Evolutionary conservation across 352 stramenopile genomes (phyloP), one percentile per base, ranked within the genome.

Genomic region (Globisporangium nodosum): DNA sequence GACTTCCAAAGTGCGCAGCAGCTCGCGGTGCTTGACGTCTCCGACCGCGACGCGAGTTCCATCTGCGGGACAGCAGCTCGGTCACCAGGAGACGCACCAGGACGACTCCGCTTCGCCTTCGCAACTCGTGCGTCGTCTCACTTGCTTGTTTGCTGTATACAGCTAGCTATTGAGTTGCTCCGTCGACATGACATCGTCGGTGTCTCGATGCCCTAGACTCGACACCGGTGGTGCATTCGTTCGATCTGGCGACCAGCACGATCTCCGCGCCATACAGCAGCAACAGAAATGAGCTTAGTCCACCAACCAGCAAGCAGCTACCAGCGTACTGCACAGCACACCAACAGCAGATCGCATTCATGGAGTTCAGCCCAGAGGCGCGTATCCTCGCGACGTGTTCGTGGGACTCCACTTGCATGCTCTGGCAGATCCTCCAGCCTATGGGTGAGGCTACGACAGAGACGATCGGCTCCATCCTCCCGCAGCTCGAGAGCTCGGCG

Each of bases 371-470:
- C 21, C 60, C 76, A n/a, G 15, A 46, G n/a, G 64, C 60, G 9
- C 21, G 37, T 3, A 5, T 78, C 3, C 66, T 89, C 6, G 79
- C 68, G 3, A 87, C 79, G 0, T 65, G 67, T 20, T 86, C 76
- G 8, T 83, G 71, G 61, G 79, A 89, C 49, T 89, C 79, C 1
- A 84, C 71, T 1, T 87, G 76, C 18, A 81, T 86, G 52, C 31
- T 87, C 9, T 89, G 77, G 76, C 57, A 63, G 53, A 51, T 87
- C 9, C 24, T 30, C 0, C 2, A 30, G 4, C 31, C 24, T 1
- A 11, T 11, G 16, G 11, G 3, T 37, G 47, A 31, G 20, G 9
- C n/a, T 30, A 7, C 20, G 8, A 33, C 4, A 3, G 16, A 31
- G 12, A 7, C 20, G 21, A 33, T 20, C 47, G 3, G 35, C 18